A percentile compares a stretch with the other conserved stretches of the same genome.
phyloP scores from a whole-genome alignment of 345 rosid genomes.

The Ceriops decandra region DNA sequence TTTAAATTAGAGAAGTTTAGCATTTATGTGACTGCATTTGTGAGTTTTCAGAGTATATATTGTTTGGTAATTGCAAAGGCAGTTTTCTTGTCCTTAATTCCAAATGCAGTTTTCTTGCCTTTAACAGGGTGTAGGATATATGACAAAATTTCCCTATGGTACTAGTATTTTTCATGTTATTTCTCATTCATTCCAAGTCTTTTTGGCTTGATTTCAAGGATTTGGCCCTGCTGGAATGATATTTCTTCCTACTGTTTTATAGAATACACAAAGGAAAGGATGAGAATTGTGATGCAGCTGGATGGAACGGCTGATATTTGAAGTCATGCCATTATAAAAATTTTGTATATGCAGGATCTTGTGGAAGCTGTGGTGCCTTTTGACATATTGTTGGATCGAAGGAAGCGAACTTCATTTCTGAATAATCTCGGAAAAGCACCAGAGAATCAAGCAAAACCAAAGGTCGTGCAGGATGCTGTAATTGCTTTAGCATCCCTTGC shows the following conservation, averaged over 20 bases:
- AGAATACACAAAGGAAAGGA: no score
- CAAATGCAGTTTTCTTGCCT: no score
- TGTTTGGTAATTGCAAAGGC: no score
- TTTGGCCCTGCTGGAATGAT: not conserved
- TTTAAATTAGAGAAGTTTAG: no score
- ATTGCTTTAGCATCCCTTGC: constrained; percentile 62
- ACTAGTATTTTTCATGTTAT: no score
- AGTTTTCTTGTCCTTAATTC: no score
- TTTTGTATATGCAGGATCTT: constrained; percentile 46
- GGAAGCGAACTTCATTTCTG: constrained; percentile 46
- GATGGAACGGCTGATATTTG: not conserved
- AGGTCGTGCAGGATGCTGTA: constrained; percentile 64
- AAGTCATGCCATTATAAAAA: constrained; percentile 4
- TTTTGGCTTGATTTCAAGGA: not conserved
- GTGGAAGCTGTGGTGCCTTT: constrained; percentile 73
- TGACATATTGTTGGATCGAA: constrained; percentile 57
- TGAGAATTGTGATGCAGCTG: no score
- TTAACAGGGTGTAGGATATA: no score
- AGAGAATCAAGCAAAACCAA: constrained; percentile 34
- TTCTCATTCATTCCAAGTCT: not conserved
- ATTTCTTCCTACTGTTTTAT: no score
- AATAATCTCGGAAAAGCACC: constrained; percentile 40
- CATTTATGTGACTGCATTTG: no score
- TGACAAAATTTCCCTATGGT: no score
- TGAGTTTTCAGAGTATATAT: no score